These are phyloP conservation scores for Magnaporthiopsis rhizophila DNA, from an alignment of 2,329 filamentous ascomycete genomes.

Conservation along the genomic window DNA sequence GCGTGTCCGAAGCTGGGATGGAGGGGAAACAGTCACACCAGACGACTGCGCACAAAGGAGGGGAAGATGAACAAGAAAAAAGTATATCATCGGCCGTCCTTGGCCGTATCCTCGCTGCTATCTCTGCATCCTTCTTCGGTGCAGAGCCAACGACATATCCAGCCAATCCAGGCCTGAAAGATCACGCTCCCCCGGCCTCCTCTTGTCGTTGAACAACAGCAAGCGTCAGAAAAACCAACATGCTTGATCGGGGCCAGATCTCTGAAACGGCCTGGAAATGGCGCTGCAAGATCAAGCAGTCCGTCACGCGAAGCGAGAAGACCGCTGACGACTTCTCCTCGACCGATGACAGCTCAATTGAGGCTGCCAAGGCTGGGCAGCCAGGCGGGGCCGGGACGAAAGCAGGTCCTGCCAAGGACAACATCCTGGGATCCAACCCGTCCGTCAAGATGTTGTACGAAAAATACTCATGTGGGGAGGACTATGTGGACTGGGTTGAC, in stretches of 20 bases:
- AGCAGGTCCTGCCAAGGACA: constrained; percentile 10
- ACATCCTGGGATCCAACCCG: constrained; percentile 14
- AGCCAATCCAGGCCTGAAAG: not conserved
- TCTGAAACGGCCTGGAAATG: constrained; percentile 16
- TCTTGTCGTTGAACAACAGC: not conserved
- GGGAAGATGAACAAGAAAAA: not conserved
- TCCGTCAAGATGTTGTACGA: constrained; percentile 33
- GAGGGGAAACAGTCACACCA: not conserved
- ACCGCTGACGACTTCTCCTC: constrained; percentile 16
- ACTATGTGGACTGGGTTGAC: constrained; percentile 29
- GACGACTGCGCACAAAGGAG: not conserved
- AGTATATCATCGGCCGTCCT: not conserved
- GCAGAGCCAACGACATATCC: not conserved
- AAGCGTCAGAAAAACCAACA: not conserved
- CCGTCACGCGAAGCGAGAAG: constrained; percentile 15
- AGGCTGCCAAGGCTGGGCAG: constrained; percentile 1
- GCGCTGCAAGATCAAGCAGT: constrained; percentile 17
- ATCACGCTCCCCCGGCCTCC: not conserved
- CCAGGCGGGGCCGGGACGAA: not conserved
- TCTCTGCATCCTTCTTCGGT: not conserved
- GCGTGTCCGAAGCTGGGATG: not conserved
- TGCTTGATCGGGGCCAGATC: constrained; percentile 7
- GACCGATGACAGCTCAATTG: not conserved
- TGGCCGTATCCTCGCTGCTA: not conserved
- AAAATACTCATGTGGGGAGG: constrained; percentile 18